phyloP scores from a whole-genome alignment of 495 filamentous ascomycete genomes.

The Neurospora tetrasperma region DNA sequence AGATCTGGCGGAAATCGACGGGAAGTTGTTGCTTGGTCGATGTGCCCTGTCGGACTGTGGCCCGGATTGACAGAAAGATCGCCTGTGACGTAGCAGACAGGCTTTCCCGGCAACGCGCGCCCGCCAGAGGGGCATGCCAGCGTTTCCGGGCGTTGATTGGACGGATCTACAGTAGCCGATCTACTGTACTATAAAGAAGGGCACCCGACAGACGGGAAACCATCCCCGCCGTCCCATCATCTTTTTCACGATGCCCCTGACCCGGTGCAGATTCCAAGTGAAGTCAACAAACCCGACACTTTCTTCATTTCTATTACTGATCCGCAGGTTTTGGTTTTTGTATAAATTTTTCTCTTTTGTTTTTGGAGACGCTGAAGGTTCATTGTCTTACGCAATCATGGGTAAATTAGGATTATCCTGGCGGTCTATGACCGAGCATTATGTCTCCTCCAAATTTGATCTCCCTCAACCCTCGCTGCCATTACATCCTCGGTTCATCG shows the following conservation, averaged over 20 bases:
- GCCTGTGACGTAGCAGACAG: background rate
- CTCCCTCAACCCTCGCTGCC: background rate
- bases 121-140: background rate
- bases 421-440: background rate
- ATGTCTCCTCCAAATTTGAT: background rate
- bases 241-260: background rate
- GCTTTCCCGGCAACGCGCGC: background rate
- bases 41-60: background rate
- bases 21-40: background rate
- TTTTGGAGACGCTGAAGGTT: background rate
- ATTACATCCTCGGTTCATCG: background rate
- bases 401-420: background rate
- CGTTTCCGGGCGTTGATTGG: background rate
- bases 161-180: background rate
- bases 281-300: background rate
- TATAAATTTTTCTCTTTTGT: background rate
- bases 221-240: background rate
- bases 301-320: background rate
- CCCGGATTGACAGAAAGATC: background rate
- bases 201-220: background rate
- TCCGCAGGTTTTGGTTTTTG: background rate
- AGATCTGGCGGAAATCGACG: background rate
- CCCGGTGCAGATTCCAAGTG: background rate
- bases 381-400: background rate
- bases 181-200: background rate